Evolutionary conservation across 306 rosid genomes (phyloP).

Genomic region (Corylus heterophylla): DNA sequence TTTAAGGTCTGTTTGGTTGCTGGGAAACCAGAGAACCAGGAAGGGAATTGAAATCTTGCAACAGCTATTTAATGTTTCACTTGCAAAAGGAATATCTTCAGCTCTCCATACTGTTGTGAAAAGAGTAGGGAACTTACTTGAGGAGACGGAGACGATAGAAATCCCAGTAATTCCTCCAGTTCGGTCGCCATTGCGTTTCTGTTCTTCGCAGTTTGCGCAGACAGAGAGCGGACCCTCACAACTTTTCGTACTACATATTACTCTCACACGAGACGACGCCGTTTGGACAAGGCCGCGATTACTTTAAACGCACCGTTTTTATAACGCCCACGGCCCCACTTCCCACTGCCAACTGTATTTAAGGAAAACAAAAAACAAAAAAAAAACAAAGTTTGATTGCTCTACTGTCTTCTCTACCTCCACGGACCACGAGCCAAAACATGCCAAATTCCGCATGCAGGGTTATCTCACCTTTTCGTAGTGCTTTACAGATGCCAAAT

Average conservation of each 20-base stretch:
- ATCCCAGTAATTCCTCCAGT: constrained; percentile 76
- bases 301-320: neutral
- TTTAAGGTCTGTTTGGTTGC: neutral
- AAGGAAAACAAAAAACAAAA: too few relatives aligned
- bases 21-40: neutral
- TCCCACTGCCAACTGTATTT: too few relatives aligned
- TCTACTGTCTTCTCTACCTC: too few relatives aligned
- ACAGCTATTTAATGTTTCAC: neutral
- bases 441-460: too few relatives aligned
- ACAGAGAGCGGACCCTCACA: neutral
- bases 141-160: constrained; percentile 77
- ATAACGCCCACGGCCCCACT: neutral
- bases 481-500: too few relatives aligned
- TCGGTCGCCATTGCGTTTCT: constrained; percentile 68
- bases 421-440: too few relatives aligned
- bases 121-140: constrained; percentile 42
- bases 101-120: neutral
- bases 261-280: neutral
- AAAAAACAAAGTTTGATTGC: too few relatives aligned
- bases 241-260: too few relatives aligned
- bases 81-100: too few relatives aligned
- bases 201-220: neutral
- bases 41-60: neutral
- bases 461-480: too few relatives aligned
- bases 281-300: neutral